Evolutionary conservation across 2,329 filamentous ascomycete species (phyloP), one percentile per base, ranked within the genome.

Genomic region (Balansia obtecta): DNA sequence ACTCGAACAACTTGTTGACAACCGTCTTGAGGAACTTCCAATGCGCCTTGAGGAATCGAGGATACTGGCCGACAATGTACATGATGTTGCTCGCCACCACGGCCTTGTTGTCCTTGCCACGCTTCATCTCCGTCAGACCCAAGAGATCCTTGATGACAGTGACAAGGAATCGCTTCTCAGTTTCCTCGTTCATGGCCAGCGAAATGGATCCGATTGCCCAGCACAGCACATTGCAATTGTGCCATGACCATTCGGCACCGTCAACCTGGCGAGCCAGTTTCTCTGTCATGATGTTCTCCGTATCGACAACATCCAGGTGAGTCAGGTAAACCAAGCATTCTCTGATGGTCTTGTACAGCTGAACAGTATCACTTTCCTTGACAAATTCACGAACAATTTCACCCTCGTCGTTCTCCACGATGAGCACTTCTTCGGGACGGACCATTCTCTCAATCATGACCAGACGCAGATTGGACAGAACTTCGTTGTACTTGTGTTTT

Each of bases 401-500:
- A 55, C 94, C 93, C 69, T 98, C 93, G 55, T 98, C 93, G 66
- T 98, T 98, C 70, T 98, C 93, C n/a, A 98, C 93, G 62, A 98
- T 94, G 59, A 98, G 69, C 9, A 98, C 94, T 70, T 98, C 94
- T 70, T 98, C 93, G 0, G 93, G 93, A 42, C 90, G 82, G 33
- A 98, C 93, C 93, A 98, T 98, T 76, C 96, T 96, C 72, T 98
- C 93, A 55, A 98, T 97, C 93, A 98, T 98, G 57, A 98, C 93
- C 22, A 91, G 86, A 57, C 93, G 85, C 51, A 98, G 76, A 66
- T 95, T 97, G 10, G 91, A 91, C 46, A 98, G 73, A 18, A 98
- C 86, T 64, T 96, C 89, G 56, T 85, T 84, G 69, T 97, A 98
- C 71, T 96, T 97, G 77, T 98, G 91, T 74, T 98, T 98, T 54